Base-by-base conservation (phyloP, 768 basidiomycete genomes). In the Lactarius indigo region DNA sequence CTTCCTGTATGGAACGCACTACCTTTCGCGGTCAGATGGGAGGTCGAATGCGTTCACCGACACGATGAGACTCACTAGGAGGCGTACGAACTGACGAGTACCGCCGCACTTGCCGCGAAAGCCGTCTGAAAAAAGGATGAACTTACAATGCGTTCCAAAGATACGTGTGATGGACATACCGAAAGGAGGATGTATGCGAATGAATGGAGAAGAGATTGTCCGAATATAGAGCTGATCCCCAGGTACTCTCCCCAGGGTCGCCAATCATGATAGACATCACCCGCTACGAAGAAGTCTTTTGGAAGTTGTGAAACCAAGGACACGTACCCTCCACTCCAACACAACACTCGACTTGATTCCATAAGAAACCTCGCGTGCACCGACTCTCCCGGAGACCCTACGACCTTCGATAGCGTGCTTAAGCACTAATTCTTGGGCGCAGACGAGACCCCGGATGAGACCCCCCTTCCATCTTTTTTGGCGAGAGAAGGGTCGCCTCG, bases 1-100 rank as follows among this genome's bases (percentile, higher is more conserved):
- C 89, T 91, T 81, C 89, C 89, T 31, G 89, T 91, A 72, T 91
- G 89, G 71, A 90, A 91, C 17, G 89, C 89, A 69, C 88, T 89
- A 63, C 35, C 56, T 52, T 54, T 41, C 47, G 64, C 57, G 28
- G 64, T 63, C 41, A 59, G 47, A 54, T 28, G 9, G 26, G n/a
- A 31, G 15, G 28, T 41, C 23, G 42, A 55, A 58, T 9, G 37
- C 20, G 41, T 39, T 42, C 23, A 15, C 56, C 26, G 8, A 52
- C 63, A 6, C 13, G 26, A 23, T 33, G 15, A 33, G 33, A 74
- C 87, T 78, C 73, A 89, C 88, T 88, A 88, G 64, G 88, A 88
- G 5, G 89, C 88, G 69, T 90, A 90, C 44, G 78, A 79, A 63
- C 83, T 76, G 4, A 91, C 89, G 3, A 90, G 76, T 9, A 86